Base-by-base conservation (phyloP, 2,329 filamentous ascomycete species). In the Penicillium sp. region DNA sequence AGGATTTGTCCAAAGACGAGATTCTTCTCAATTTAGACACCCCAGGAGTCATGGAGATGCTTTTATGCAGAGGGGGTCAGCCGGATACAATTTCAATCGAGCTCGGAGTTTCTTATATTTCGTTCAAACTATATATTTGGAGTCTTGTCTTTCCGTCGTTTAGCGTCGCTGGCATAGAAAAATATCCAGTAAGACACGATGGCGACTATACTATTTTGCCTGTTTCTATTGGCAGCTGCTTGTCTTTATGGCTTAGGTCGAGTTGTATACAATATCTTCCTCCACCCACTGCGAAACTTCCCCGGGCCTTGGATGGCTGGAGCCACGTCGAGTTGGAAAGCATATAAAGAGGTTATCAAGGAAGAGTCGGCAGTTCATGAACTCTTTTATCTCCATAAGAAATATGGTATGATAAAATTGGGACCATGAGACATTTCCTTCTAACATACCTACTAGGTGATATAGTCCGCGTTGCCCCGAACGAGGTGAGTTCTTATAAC, bases 261-360 rank as follows among this genome's bases (percentile, higher is more conserved):
- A 38, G 34, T 29, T 29, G 6, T 39, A 29, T 48, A 48, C 42
- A 56, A 54, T 52, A 16, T 54, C 0, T 59, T 55, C 23, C 50
- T 60, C 18, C 57, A 60, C 34, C 49, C 54, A 35, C 45, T 60
- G 25, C 57, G 55, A 25, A 57, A 44, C 3, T 60, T 60, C 35
- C 57, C 49, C 6, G 55, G 52, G 15, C 59, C 55, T 35, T 55
- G 35, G 38, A 59, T 49, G 41, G 49, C 54, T 12, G 54, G 54
- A 15, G 54, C 54, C 39, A 53, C 54, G 4, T 56, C 54, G 6
- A 32, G 54, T 39, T 56, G 54, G 54, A 56, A 56, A 38, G 54
- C 50, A 53, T 56, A 56, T n/a, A 56, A 53, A 7, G 54, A 53
- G 32, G 54, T 56, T 25, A 56, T 56, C 12, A 56, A 52, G 15